Conservation (phyloP, 345 rosid species). For the Hibiscus mutabilis region DNA sequence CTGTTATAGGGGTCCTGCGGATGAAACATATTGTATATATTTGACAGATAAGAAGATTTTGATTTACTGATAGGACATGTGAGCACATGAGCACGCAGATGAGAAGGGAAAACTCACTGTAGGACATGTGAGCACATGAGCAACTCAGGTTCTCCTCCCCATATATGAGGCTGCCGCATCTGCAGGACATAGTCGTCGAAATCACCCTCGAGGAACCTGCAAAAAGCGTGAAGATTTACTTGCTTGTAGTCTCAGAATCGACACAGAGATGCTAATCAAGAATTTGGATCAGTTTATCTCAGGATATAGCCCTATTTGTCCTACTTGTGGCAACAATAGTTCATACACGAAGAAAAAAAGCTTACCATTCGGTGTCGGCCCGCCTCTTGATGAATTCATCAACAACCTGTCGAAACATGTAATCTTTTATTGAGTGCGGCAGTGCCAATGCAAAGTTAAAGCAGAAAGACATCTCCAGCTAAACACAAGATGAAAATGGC, state of each 20-base stretch:
- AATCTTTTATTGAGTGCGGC: not conserved
- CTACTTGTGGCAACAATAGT: not conserved
- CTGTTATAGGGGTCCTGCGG: slow-evolving; percentile 48
- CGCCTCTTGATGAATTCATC: slow-evolving; percentile 66
- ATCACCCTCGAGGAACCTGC: slow-evolving; percentile 61
- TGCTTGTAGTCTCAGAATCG: not conserved
- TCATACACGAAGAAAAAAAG: not conserved
- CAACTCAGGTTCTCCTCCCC: slow-evolving; percentile 81
- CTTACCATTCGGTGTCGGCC: slow-evolving; percentile 58
- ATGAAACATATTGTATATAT: not conserved
- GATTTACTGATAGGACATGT: not conserved
- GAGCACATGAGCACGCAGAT: slow-evolving; percentile 40
- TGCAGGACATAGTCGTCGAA: slow-evolving; percentile 45
- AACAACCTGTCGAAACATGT: slow-evolving; percentile 38
- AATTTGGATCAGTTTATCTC: not conserved
- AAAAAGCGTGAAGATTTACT: slow-evolving; percentile 3
- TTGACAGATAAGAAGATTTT: not conserved
- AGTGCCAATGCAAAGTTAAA: not conserved
- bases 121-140: slow-evolving; percentile 69
- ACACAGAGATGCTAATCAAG: not conserved
- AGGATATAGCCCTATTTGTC: not conserved
- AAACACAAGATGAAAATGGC: no score
- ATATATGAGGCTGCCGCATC: slow-evolving; percentile 55
- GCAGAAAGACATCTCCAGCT: no score
- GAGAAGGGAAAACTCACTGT: slow-evolving; percentile 23